Conservation (phyloP, 192 early-diverging fungal genomes). For the Funneliformis mosseae region DNA sequence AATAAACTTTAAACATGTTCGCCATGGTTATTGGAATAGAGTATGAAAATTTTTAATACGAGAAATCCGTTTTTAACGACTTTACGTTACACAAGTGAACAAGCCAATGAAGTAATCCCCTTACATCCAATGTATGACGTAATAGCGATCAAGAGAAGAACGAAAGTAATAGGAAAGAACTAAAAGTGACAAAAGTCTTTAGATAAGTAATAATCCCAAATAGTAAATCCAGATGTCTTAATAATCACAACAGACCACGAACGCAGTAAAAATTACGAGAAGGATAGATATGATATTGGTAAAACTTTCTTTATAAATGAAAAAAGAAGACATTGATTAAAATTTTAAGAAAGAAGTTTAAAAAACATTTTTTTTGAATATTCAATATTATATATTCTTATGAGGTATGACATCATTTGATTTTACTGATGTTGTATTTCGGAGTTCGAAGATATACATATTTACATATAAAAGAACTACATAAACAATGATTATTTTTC, state of each 20-base stretch:
- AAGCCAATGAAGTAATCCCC: no score
- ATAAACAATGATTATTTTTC: no score
- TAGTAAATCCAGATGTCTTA: background rate
- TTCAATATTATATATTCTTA: background rate
- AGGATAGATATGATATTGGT: background rate
- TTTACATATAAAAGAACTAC: no score
- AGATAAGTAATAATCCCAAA: background rate
- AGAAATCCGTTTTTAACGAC: background rate
- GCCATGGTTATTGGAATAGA: slow-evolving; percentile 1
- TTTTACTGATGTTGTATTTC: no score
- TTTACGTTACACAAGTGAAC: background rate
- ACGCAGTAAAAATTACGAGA: background rate
- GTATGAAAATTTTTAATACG: background rate
- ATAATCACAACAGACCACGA: background rate
- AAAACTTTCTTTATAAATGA: background rate
- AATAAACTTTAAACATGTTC: slow-evolving; percentile 2
- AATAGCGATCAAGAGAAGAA: background rate
- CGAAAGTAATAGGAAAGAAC: background rate
- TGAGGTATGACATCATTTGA: no score
- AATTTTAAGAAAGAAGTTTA: background rate
- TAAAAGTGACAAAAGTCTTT: background rate
- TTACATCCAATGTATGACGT: background rate
- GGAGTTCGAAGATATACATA: no score
- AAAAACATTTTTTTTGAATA: background rate
- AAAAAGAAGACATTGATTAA: background rate